Percentiles rank a stretch among this genome's conserved stretches.
Conservation (phyloP, 177 flowering plant species). For the Vitis hybrid region DNA sequence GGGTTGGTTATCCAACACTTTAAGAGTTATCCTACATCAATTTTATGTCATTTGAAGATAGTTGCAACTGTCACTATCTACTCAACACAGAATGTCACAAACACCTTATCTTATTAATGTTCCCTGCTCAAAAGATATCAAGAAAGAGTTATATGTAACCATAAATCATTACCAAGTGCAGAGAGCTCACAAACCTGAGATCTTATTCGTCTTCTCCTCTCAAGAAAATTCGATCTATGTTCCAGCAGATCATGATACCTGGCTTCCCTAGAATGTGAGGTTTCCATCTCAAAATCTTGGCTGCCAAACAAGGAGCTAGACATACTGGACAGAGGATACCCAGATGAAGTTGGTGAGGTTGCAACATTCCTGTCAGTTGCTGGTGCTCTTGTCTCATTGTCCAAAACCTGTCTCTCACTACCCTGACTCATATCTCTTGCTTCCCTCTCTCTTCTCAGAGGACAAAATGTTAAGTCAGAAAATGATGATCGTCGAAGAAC, state of each 20-base stretch:
- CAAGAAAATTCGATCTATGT: constrained; percentile 79
- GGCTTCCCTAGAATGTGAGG: constrained; percentile 57
- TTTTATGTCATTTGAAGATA: no score
- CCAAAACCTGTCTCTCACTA: constrained; percentile 27
- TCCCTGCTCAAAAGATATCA: background rate
- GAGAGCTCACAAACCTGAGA: constrained; percentile 67
- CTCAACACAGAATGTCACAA: background rate
- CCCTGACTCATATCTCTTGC: constrained; percentile 34
- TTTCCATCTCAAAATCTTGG: constrained; percentile 48
- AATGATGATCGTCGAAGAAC: constrained; percentile 81
- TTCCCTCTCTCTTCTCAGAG: constrained; percentile 53
- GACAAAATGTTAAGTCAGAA: constrained; percentile 53
- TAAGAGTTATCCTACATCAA: no score
- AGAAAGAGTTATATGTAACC: background rate
- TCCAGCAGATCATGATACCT: constrained; percentile 66
- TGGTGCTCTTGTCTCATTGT: constrained; percentile 21
- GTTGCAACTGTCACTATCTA: no score
- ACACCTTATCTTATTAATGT: background rate
- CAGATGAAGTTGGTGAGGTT: constrained; percentile 31
- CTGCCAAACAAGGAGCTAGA: constrained; percentile 33
- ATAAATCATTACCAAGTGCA: background rate
- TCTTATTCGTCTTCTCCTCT: constrained; percentile 87
- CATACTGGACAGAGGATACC: constrained; percentile 28
- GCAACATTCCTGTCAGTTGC: constrained; percentile 29
- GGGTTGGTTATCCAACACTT: no score